Base-by-base conservation (phyloP, 352 stramenopile species). In the Globisporangium paddicum region DNA sequence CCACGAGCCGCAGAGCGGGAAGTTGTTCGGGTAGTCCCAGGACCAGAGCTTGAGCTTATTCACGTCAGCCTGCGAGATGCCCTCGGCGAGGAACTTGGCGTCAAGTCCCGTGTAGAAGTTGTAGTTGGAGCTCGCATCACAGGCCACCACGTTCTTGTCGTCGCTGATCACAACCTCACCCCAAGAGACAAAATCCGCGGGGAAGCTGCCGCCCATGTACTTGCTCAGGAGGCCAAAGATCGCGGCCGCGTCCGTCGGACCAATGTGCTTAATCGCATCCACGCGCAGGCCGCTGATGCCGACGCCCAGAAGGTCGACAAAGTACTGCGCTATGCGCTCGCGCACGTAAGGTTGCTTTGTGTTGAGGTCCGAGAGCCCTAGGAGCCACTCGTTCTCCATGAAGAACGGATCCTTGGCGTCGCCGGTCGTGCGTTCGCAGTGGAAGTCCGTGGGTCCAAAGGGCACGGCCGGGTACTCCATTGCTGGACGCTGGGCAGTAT, bases 11-110 rank as follows among this genome's bases (percentile, higher is more conserved):
- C 73, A 85, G 28, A 73, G 62, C 3, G 80, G 78, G 52, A 75
- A 70, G 19, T 81, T 58, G 23, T 68, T 81, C 10, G 80, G 78
- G 66, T 90, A 90, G 42, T 86, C 80, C 2, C 73, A 83, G 35
- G 76, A 86, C 80, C 78, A 90, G 49, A 88, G 86, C 70, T 90
- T 90, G 50, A 90, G 67, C 45, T 90, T 90, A 34, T 50, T 47
- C 5, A 90, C 72, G 52, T 90, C 80, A 0, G 50, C 70, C 8
- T 64, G 38, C 16, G 73, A 79, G 53, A 87, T 69, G 2, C 78
- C 79, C 21, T 71, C 71, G 4, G 73, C 63, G n/a, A 61, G 23
- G 38, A 81, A 85, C 38, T 65, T 55, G 4, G 63, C 54, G 34
- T 88, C 77, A 8, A 89, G 62, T 0, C 67, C 77, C 35, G 64